Evolutionary conservation across 768 basidiomycete species (phyloP), one percentile per base, ranked within the genome.

Genomic region (Tephrocybe sp.): DNA sequence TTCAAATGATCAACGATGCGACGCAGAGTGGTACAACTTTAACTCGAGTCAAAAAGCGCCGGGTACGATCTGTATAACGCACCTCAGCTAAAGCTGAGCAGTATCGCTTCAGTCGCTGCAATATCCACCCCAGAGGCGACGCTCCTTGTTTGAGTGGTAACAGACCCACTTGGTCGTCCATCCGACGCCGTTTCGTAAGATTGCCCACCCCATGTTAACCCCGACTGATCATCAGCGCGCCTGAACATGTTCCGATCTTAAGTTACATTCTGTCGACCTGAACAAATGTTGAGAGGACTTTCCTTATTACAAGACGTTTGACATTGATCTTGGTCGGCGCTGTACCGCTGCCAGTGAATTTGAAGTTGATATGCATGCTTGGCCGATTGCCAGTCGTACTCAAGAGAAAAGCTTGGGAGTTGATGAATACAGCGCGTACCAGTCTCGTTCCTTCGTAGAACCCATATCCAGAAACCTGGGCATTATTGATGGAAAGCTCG

Each of bases 391-490:
- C 72, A 6, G 57, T 63, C 17, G 66, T 68, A 37, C 60, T 61
- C 3, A 60, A 57, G 25, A 79, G 66, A 60, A 75, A 86, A 9
- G 83, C 80, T 25, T 75, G 58, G 0, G 74, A 78, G 60, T 88
- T 84, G 64, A 87, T 77, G 55, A 88, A 77, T 3, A 85, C 63
- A 3, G 78, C 79, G 30, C 80, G 75, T 10, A 55, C 67, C 44
- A 87, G 64, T 1, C 18, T 47, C 2, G 60, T 67, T 11, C 65
- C 56, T 55, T 84, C 81, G 62, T 77, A 87, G 52, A 83, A 76
- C 1, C 81, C 86, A 60, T 87, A 88, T 34, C 82, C 86, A 9
- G 84, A 68, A 23, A 86, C 63, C 30, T 72, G 68, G 2, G 72
- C 43, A 55, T 80, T 67, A 54, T 72, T 59, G 20, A 85, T 68